Conservation (phyloP, 768 basidiomycete species). For the Hydnum rufescens region DNA sequence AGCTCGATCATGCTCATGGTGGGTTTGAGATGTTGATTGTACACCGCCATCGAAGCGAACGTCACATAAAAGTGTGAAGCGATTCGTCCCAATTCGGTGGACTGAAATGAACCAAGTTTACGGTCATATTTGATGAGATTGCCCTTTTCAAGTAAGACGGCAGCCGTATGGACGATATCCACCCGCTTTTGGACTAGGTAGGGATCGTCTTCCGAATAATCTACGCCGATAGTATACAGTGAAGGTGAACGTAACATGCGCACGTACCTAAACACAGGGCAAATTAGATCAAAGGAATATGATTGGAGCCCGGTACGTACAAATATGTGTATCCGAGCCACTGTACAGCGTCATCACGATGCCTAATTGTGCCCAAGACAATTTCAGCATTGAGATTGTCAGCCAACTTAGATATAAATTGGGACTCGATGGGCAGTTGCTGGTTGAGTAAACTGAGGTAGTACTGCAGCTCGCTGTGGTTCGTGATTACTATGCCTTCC, state of each 20-base stretch:
- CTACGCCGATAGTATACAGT: slow-evolving; percentile 71
- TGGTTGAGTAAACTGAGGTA: slow-evolving; percentile 90
- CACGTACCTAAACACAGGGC: slow-evolving; percentile 42
- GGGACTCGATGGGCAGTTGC: slow-evolving; percentile 92
- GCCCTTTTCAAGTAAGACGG: slow-evolving; percentile 83
- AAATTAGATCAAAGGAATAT: slow-evolving; percentile 10
- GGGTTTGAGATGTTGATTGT: slow-evolving; percentile 81
- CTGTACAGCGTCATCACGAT: slow-evolving; percentile 91
- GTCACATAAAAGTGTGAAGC: slow-evolving; percentile 93
- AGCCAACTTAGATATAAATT: slow-evolving; percentile 78
- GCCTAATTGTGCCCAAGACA: slow-evolving; percentile 83
- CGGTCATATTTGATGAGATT: slow-evolving; percentile 90
- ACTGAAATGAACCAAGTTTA: slow-evolving; percentile 68
- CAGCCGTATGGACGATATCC: slow-evolving; percentile 86
- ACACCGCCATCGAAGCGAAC: slow-evolving; percentile 87
- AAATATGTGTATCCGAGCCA: slow-evolving; percentile 93
- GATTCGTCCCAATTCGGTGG: slow-evolving; percentile 83
- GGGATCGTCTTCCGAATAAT: slow-evolving; percentile 76
- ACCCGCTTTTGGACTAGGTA: slow-evolving; percentile 79
- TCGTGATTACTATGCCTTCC: slow-evolving; percentile 97
- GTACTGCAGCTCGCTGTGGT: slow-evolving; percentile 91
- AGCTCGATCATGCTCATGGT: slow-evolving; percentile 79
- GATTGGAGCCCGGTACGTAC: slow-evolving; percentile 26
- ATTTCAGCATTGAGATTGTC: slow-evolving; percentile 97
- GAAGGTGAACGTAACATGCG: slow-evolving; percentile 83